Evolutionary conservation across 495 filamentous ascomycete genomes (phyloP), one percentile per base, ranked within the genome.

Genomic region (Aspergillus carlsbadensis): DNA sequence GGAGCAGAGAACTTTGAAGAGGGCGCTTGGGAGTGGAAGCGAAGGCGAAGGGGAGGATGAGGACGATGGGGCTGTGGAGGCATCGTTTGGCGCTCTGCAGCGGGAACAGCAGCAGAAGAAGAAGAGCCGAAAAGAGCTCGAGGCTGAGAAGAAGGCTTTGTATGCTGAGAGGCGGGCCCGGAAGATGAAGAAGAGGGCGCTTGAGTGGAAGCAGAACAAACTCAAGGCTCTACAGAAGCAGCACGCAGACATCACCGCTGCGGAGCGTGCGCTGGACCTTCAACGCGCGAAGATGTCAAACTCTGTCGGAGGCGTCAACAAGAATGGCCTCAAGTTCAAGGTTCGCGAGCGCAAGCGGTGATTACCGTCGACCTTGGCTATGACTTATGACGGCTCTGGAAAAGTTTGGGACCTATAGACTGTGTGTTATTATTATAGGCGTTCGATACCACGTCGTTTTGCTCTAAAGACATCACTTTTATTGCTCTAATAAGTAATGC

Each of bases 231-330:
- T 92, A 49, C 81, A 81, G 68, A 85, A 86, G 63, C 84, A 89
- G 65, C 81, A 91, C 60, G 77, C 77, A 43, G 81, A 90, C 52
- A 82, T 98, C 45, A 74, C 77, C 44, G 77, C 82, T 6, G 88
- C 92, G 2, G 88, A 96, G 73, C 74, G 82, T 17, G 84, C 89
- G 70, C 70, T 98, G 53, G 92, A 93, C 48, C 65, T 87, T 58
- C 89, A 91, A 65, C 78, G 86, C 37, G 86, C 78, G n/a, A 82
- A 78, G 69, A 91, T 96, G 91, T 85, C 83, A 43, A 93, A 93
- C 24, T 88, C 82, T 3, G 78, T 90, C 7, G 88, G 88, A 39
- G 91, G 91, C 10, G 77, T 87, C 50, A 94, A 89, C 59, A 94
- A 92, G 73, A 70, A 82, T 26, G 91, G 92, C 13, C 78, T 87